Evolutionary conservation across 768 basidiomycete species (phyloP).

Genomic region (Baorangia bicolor): DNA sequence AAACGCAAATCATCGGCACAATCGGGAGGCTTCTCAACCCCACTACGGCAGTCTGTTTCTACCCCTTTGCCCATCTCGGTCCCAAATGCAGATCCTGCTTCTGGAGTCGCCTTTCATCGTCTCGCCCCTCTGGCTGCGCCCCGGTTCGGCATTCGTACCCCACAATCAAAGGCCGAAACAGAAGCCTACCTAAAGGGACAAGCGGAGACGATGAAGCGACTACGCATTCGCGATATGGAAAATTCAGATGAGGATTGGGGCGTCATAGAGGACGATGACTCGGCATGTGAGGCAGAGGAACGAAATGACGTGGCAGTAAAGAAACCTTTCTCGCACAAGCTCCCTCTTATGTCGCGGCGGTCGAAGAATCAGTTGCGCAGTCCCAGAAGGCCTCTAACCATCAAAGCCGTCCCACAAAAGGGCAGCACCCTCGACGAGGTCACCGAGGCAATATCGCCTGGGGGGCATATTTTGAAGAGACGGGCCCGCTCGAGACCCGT

Average conservation of each 20-base stretch:
- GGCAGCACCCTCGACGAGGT: conserved; percentile 54
- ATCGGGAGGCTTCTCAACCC: conserved; percentile 52
- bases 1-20: conserved; percentile 61
- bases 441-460: conserved; percentile 69
- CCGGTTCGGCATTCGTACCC: conserved; percentile 29
- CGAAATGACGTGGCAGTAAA: conserved; percentile 34
- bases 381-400: conserved; percentile 25
- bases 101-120: conserved; percentile 35
- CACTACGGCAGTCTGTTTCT: conserved; percentile 47
- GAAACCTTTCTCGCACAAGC: conserved; percentile 33
- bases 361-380: conserved; percentile 31
- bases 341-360: conserved; percentile 24
- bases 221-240: conserved; percentile 58
- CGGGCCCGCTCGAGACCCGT: conserved; percentile 72
- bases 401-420: conserved; percentile 34
- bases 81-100: conserved; percentile 32
- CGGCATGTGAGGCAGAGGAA: conserved; percentile 50
- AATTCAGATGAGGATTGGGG: conserved; percentile 47
- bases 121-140: conserved; percentile 35
- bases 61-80: conserved; percentile 41
- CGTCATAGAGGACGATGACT: conserved; percentile 44
- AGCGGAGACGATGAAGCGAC: conserved; percentile 61
- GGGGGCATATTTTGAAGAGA: conserved; percentile 73
- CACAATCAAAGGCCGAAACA: conserved; percentile 38
- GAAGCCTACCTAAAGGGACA: conserved; percentile 46